Percentiles rank a stretch among this genome's conserved stretches.
These are phyloP conservation scores for Thermoascus crustaceus DNA, from an alignment of 2,329 filamentous ascomycete species.

Conservation along the genomic window DNA sequence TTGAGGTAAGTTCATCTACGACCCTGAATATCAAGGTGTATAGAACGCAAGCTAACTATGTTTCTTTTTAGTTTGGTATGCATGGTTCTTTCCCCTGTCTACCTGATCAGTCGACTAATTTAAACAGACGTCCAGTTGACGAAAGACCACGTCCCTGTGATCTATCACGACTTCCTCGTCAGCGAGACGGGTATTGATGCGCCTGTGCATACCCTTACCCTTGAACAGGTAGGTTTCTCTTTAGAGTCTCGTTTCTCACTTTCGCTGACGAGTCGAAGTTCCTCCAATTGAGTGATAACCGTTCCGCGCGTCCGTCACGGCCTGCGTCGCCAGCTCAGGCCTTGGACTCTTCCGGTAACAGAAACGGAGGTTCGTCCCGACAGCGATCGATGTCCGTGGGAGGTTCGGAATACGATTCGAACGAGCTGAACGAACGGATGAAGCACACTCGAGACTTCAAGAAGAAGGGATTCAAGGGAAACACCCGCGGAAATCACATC, in stretches of 20 bases:
- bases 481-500: conserved; percentile 87
- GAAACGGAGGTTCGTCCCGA: conserved; percentile 17
- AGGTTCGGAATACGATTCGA: conserved; percentile 36
- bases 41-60: conserved; percentile 7
- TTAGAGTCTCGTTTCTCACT: not conserved
- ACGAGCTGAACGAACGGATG: conserved; percentile 68
- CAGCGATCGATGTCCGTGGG: conserved; percentile 55
- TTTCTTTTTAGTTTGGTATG: conserved; percentile 21
- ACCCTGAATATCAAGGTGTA: too few species aligned
- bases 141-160: conserved; percentile 97
- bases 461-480: conserved; percentile 89
- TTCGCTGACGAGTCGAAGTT: conserved; percentile 44
- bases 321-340: conserved; percentile 38
- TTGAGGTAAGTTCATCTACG: conserved; percentile 47
- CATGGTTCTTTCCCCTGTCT: conserved; percentile 17
- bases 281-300: conserved; percentile 66
- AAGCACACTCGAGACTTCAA: conserved; percentile 96
- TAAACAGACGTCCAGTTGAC: conserved; percentile 84
- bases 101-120: conserved; percentile 57
- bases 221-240: conserved; percentile 57
- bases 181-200: conserved; percentile 97
- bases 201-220: conserved; percentile 85
- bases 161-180: conserved; percentile 97
- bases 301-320: conserved; percentile 36
- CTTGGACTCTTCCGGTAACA: conserved; percentile 9